A percentile compares a stretch with the other conserved stretches of the same genome.
Conservation (phyloP, 805 yeast genomes). For the Suhomyces faveliae region DNA sequence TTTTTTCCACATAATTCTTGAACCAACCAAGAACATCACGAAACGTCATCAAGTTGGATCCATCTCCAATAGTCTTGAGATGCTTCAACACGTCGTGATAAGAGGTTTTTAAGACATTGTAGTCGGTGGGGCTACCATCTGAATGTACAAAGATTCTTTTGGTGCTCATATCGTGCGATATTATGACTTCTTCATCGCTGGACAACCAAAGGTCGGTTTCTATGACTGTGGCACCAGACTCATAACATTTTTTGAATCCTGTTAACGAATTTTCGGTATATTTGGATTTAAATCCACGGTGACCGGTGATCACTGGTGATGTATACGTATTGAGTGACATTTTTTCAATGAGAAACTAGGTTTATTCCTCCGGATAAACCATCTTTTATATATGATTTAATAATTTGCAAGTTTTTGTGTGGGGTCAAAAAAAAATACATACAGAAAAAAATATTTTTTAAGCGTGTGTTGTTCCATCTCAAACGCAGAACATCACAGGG, state of each 20-base stretch:
- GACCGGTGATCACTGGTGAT: conserved; percentile 38
- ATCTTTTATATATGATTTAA: neutral
- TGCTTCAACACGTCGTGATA: conserved; percentile 27
- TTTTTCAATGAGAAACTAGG: neutral
- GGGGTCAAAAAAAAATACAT: neutral
- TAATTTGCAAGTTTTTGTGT: neutral
- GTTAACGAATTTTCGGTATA: conserved; percentile 39
- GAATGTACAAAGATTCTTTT: conserved; percentile 35
- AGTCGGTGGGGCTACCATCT: conserved; percentile 35
- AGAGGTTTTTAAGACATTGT: conserved; percentile 30
- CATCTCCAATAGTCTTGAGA: conserved; percentile 31
- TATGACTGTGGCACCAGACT: conserved; percentile 36
- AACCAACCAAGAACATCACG: conserved; percentile 34
- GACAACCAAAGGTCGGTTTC: conserved; percentile 46
- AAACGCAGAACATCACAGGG: too few species aligned
- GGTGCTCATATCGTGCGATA: conserved; percentile 41
- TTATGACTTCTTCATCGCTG: conserved; percentile 35
- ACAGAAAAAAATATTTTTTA: neutral
- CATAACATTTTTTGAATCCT: conserved; percentile 38
- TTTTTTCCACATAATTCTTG: conserved; percentile 18
- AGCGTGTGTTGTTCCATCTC: neutral
- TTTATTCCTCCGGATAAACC: neutral
- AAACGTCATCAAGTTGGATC: conserved; percentile 34
- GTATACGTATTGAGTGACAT: conserved; percentile 6
- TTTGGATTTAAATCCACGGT: conserved; percentile 42